Base-by-base conservation (phyloP, 805 yeast species). In the Cyberlindnera lachancei region DNA sequence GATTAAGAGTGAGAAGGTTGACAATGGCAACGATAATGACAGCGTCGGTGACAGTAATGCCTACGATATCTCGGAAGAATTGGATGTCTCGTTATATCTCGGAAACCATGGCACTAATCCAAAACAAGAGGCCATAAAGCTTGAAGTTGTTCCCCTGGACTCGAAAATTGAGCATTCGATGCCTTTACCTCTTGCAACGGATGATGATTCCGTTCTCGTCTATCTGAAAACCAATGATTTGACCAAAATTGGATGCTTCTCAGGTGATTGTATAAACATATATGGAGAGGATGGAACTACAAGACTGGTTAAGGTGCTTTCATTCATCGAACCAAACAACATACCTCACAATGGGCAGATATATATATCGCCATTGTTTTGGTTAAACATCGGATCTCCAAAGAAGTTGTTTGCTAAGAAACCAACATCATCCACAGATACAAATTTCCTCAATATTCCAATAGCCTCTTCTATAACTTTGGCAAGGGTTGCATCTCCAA, bases 401-500 rank as follows among this genome's bases (percentile, higher is more conserved):
- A 8, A 29, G 2, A 26, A 32, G 4, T 44, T 55, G 5, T 33
- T 42, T 4, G 27, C 56, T 3, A 33, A 25, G 21, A 26, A 33
- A 8, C n/a, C n/a, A n/a, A n/a, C n/a, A n/a, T n/a, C n/a, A n/a
- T 42, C 46, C 8, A 37, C 27, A 44, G 51, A 4, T 27, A 58
- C 26, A 23, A n/a, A n/a, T n/a, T 33, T 46, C 12, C 18, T 36
- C 2, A 17, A 29, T 7, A 58, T 56, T 48, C 76, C 53, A 11
- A 49, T 70, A 15, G 92, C 92, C 0, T 66, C 68, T 21, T 71
- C 77, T 15, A 75, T 82, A 6, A 75, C 78, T 0, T 64, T 85
- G 4, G 68, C 85, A 0, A 61, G 90, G 36, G 64, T 85, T 1
- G 73, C 81, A 2, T 75, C 90, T 0, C 83, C 86, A 1, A 61